Conservation (phyloP, 2,329 filamentous ascomycete genomes). For the Fusarium abutilonis region DNA sequence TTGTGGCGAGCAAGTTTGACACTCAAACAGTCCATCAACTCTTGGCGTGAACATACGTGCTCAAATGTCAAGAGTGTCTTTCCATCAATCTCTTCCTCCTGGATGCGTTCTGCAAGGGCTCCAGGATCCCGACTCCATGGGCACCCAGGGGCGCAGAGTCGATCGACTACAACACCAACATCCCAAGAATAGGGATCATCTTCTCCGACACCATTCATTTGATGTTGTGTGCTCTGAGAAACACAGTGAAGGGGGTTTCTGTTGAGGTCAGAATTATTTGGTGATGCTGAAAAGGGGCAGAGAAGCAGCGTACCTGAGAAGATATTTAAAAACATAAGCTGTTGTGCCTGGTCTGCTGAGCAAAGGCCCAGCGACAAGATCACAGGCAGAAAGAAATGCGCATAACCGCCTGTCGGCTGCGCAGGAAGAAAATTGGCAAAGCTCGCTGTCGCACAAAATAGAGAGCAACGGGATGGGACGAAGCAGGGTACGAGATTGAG, state of each 20-base stretch:
- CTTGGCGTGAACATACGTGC: constrained; percentile 60
- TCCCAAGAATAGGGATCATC: constrained; percentile 81
- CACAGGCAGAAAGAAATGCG: constrained; percentile 10
- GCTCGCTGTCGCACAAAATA: not conserved
- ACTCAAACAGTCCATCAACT: constrained; percentile 63
- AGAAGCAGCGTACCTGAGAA: constrained; percentile 1
- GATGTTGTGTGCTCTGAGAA: constrained; percentile 4
- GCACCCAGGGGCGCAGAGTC: constrained; percentile 67
- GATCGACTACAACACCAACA: constrained; percentile 70
- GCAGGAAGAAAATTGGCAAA: not conserved
- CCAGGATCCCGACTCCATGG: constrained; percentile 62
- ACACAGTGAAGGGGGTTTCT: constrained; percentile 13
- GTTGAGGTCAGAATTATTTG: not conserved
- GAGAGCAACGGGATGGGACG: not conserved
- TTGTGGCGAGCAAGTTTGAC: constrained; percentile 68
- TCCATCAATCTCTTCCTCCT: constrained; percentile 73
- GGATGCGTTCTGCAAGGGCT: constrained; percentile 64
- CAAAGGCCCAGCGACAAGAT: constrained; percentile 26
- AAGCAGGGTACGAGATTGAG: not conserved
- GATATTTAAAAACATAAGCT: constrained; percentile 25
- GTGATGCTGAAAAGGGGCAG: not conserved
- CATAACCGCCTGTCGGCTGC: constrained; percentile 34
- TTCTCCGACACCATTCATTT: constrained; percentile 45
- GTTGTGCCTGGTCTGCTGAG: constrained; percentile 19
- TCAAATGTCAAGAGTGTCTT: constrained; percentile 67